phyloP scores from a whole-genome alignment of 306 rosid genomes.

The Quercus rubra region DNA sequence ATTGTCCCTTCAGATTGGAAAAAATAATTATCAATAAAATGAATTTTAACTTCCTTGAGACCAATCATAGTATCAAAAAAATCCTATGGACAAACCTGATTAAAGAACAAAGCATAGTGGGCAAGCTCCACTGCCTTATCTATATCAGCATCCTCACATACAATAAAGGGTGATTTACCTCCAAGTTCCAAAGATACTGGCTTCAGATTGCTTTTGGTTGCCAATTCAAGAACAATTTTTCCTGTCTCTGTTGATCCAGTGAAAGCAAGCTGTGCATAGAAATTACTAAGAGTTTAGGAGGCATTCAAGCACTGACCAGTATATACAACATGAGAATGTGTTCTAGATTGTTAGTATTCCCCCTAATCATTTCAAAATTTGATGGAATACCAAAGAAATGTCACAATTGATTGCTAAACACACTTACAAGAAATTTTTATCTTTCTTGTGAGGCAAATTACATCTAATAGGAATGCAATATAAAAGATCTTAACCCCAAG shows the following conservation, averaged over 20 bases:
- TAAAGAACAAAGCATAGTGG: slow-evolving; percentile 83
- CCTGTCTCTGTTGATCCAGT: slow-evolving; percentile 91
- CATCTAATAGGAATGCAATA: neutral
- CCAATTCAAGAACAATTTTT: slow-evolving; percentile 61
- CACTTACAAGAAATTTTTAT: neutral
- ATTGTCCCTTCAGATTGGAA: slow-evolving; percentile 70
- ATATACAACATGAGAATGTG: neutral
- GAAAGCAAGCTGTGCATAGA: slow-evolving; percentile 74
- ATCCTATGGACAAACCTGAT: slow-evolving; percentile 49
- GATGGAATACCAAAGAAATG: neutral
- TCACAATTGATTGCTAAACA: neutral
- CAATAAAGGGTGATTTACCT: slow-evolving; percentile 90
- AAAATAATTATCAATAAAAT: slow-evolving; percentile 9
- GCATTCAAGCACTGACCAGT: neutral
- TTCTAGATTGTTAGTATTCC: neutral
- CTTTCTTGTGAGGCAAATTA: neutral
- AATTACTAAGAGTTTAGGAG: neutral
- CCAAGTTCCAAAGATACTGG: slow-evolving; percentile 92
- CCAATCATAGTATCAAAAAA: neutral
- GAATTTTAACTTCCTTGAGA: neutral
- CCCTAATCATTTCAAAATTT: neutral
- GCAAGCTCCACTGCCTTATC: slow-evolving; percentile 87
- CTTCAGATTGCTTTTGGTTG: slow-evolving; percentile 86
- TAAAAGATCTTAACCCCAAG: neutral
- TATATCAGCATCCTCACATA: slow-evolving; percentile 86